Percentiles rank a stretch among this genome's conserved stretches.
Evolutionary conservation across 2,329 filamentous ascomycete species (phyloP).

Genomic region (Stachybotrys echinatus): DNA sequence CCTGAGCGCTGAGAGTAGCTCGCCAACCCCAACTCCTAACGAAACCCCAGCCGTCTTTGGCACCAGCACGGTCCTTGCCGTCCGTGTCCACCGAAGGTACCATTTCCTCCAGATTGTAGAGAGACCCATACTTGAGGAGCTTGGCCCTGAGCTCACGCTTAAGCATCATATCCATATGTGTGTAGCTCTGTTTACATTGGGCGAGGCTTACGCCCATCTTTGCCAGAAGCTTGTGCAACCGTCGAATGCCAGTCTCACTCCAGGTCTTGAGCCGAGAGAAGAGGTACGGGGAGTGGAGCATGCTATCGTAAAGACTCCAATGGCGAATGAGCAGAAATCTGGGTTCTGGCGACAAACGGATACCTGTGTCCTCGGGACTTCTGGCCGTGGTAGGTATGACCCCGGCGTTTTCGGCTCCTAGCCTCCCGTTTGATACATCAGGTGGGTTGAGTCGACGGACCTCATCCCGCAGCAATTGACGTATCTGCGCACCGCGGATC

Average conservation of each 20-base stretch:
- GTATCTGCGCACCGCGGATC: constrained; percentile 74
- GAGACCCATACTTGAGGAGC: constrained; percentile 82
- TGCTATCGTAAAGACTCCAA: constrained; percentile 97
- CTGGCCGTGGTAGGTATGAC: constrained; percentile 84
- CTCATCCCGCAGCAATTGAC: constrained; percentile 84
- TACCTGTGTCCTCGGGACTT: constrained; percentile 86
- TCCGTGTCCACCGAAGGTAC: constrained; percentile 75
- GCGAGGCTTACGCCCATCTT: constrained; percentile 96
- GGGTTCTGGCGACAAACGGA: constrained; percentile 88
- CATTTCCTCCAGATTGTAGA: constrained; percentile 91
- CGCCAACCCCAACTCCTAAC: constrained; percentile 98
- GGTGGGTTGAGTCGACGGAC: constrained; percentile 88
- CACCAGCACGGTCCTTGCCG: constrained; percentile 61
- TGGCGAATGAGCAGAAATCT: constrained; percentile 89
- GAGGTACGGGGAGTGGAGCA: constrained; percentile 94
- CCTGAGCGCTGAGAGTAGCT: constrained; percentile 85
- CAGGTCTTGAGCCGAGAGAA: constrained; percentile 90
- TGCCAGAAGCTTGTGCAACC: constrained; percentile 87
- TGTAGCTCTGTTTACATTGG: constrained; percentile 93
- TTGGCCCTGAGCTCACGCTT: constrained; percentile 83
- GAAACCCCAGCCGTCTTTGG: constrained; percentile 93
- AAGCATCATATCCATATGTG: constrained; percentile 97
- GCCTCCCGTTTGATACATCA: constrained; percentile 55
- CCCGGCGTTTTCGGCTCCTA: constrained; percentile 63
- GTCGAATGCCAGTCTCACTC: constrained; percentile 83